A percentile compares a stretch with the other conserved stretches of the same genome.
Evolutionary conservation across 2,329 filamentous ascomycete genomes (phyloP).

Genomic region (Phialophora expanda): DNA sequence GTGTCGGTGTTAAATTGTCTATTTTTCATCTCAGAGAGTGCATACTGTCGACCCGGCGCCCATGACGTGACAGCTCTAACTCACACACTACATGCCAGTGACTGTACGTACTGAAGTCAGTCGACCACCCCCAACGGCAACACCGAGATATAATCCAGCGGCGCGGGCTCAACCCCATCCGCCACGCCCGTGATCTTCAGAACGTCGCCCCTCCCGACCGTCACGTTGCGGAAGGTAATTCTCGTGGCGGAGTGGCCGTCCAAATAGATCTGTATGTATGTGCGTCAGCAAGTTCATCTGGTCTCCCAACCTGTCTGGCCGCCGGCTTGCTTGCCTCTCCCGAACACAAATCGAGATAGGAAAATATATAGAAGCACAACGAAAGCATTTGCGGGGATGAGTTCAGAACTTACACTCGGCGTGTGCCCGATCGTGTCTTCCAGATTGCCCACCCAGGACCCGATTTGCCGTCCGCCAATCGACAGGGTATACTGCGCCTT

Average conservation of each 20-base stretch:
- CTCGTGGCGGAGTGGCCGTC: constrained; percentile 70
- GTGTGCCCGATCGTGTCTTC: constrained; percentile 65
- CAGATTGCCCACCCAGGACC: constrained; percentile 64
- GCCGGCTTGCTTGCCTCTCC: too few relatives aligned
- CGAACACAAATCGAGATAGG: neutral
- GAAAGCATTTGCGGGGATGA: neutral
- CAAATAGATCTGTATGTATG: constrained; percentile 49
- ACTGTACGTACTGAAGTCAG: constrained; percentile 41
- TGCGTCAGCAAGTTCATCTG: neutral
- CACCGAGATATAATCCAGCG: constrained; percentile 70
- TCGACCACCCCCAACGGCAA: constrained; percentile 64
- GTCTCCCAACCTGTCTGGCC: too few relatives aligned
- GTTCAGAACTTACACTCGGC: constrained; percentile 40
- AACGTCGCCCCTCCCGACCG: constrained; percentile 57
- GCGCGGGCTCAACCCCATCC: constrained; percentile 66
- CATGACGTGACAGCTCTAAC: neutral
- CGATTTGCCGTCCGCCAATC: constrained; percentile 59
- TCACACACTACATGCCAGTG: neutral
- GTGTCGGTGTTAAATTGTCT: neutral
- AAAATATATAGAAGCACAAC: neutral
- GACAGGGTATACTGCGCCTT: constrained; percentile 61
- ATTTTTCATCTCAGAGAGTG: neutral
- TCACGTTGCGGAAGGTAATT: constrained; percentile 62
- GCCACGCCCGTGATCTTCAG: constrained; percentile 63
- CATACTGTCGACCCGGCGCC: too few relatives aligned